A percentile compares a stretch with the other conserved stretches of the same genome.
Conservation (phyloP, 73 alveolate genomes). For the Stentor coeruleus region DNA sequence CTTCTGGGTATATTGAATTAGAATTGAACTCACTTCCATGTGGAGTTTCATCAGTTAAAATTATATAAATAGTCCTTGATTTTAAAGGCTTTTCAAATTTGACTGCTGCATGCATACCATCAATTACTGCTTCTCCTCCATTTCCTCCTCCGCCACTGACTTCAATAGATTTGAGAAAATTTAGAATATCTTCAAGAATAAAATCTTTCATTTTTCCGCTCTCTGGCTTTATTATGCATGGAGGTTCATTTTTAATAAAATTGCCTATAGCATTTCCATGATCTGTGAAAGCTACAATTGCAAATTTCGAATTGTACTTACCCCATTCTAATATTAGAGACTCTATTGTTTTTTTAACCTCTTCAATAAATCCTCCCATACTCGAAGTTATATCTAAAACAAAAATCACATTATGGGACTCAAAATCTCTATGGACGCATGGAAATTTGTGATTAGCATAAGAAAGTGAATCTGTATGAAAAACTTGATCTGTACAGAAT, state of each 20-base stretch:
- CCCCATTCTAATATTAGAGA: background rate
- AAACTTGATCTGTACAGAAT: background rate
- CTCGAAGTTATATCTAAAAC: conserved; percentile 8
- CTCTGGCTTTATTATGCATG: no score
- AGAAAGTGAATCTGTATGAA: background rate
- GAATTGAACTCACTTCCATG: background rate
- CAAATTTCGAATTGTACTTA: background rate
- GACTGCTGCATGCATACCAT: no score
- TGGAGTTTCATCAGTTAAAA: background rate
- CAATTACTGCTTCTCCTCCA: no score
- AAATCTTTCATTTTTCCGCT: no score
- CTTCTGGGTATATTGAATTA: background rate
- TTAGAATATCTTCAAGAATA: no score
- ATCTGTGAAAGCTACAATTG: conserved; percentile 26
- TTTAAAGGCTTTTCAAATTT: no score
- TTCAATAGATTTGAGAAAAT: no score
- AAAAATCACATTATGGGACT: background rate
- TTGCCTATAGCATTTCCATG: background rate
- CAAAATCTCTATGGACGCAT: background rate
- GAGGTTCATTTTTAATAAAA: background rate
- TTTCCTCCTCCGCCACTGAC: no score
- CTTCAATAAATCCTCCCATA: background rate
- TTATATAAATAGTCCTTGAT: background rate
- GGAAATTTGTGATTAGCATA: conserved; percentile 20
- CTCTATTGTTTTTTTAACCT: background rate